Conservation (phyloP, 2,329 filamentous ascomycete species). For the Penicillium sp. region DNA sequence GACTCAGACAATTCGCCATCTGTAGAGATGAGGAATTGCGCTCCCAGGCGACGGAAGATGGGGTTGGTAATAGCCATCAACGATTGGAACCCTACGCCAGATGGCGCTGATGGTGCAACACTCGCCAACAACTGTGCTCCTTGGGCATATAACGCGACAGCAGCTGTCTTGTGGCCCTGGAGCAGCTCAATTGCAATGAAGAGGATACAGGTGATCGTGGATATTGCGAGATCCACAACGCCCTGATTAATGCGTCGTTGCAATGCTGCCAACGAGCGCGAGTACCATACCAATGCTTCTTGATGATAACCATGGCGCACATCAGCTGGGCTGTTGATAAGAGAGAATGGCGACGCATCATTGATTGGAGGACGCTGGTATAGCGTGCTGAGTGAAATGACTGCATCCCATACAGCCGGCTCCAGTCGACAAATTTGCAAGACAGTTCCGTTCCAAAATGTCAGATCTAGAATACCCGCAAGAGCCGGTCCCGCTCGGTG, state of each 20-base stretch:
- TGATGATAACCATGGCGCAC: constrained; percentile 13
- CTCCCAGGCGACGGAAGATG: constrained; percentile 19
- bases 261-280: constrained; percentile 18
- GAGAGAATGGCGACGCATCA: constrained; percentile 9
- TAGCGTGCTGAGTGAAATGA: constrained; percentile 30
- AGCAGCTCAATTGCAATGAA: constrained; percentile 24
- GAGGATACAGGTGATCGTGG: constrained; percentile 19
- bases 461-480: constrained; percentile 26
- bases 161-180: constrained; percentile 17
- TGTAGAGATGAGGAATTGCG: constrained; percentile 9
- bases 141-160: constrained; percentile 11
- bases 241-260: constrained; percentile 18
- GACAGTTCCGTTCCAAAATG: constrained; percentile 30
- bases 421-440: constrained; percentile 28
- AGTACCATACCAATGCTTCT: constrained; percentile 22
- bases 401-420: constrained; percentile 30
- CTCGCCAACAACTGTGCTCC: constrained; percentile 13
- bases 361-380: constrained; percentile 25
- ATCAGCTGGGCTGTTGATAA: constrained; percentile 14
- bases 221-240: constrained; percentile 14
- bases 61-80: constrained; percentile 7
- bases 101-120: background rate
- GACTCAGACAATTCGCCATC: background rate
- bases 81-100: background rate
- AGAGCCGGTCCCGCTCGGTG: constrained; percentile 25